These are phyloP conservation scores for Camellia lanceoleosa DNA, from an alignment of 148 eudicot species.

Conservation along the genomic window DNA sequence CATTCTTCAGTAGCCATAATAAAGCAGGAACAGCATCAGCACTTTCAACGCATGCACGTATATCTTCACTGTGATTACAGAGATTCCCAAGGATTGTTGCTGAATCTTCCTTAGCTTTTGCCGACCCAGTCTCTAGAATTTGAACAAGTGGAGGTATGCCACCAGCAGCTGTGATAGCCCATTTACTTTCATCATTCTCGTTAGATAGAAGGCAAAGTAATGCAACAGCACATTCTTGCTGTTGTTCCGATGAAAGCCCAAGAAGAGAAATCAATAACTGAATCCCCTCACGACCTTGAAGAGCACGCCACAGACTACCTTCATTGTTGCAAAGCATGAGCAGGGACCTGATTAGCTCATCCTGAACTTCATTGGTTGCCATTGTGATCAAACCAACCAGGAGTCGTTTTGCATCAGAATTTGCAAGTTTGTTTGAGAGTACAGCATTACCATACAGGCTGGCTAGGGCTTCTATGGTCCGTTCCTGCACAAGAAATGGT, in stretches of 20 bases:
- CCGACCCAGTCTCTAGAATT: conserved; percentile 90
- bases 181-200: conserved; percentile 95
- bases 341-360: conserved; percentile 80
- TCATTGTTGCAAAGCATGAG: conserved; percentile 68
- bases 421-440: conserved; percentile 73
- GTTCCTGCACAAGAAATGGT: conserved; percentile 81
- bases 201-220: conserved; percentile 80
- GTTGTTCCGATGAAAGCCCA: conserved; percentile 97
- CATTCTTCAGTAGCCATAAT: conserved; percentile 91
- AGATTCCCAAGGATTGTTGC: conserved; percentile 92
- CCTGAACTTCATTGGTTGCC: conserved; percentile 86
- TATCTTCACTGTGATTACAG: conserved; percentile 97
- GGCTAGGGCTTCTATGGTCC: conserved; percentile 95
- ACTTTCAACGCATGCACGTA: conserved; percentile 96
- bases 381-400: conserved; percentile 95
- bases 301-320: conserved; percentile 87
- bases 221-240: conserved; percentile 96
- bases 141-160: conserved; percentile 98
- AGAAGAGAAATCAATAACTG: conserved; percentile 93
- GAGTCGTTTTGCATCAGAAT: conserved; percentile 86
- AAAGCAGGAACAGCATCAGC: conserved; percentile 99
- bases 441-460: conserved; percentile 80
- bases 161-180: conserved; percentile 99
- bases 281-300: conserved; percentile 96
- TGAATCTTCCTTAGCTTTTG: conserved; percentile 95